Evolutionary conservation across 2,329 filamentous ascomycete species (phyloP), one percentile per base, ranked within the genome.

Genomic region (Escovopsis sp.): DNA sequence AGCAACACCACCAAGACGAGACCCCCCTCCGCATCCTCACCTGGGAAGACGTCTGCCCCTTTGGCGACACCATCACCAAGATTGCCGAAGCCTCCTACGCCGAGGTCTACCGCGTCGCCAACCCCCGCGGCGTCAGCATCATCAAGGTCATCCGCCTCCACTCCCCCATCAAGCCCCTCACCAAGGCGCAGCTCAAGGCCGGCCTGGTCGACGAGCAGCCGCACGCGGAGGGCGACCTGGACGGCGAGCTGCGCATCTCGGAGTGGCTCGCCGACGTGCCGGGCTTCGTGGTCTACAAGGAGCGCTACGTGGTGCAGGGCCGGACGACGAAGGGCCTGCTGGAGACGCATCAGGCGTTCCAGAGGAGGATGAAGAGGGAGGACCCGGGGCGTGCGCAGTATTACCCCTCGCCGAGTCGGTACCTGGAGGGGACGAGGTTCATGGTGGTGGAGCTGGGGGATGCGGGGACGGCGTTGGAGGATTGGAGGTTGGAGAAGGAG

Each of bases 61-160:
- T 60, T 0, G 63, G 60, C 13, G 65, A 70, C 45, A 52, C 53
- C 26, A 71, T 78, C 33, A 61, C 63, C 30, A 79, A 79, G 53
- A 78, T 79, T 34, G 73, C 74, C 9, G 74, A 79, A 48, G 73
- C 74, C 5, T 78, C 74, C 2, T 79, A 70, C 44, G 72, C 74
- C 5, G 74, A 79, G 48, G 72, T 79, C 9, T 79, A 77, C 45
- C 70, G 72, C 9, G 63, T 78, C 43, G 68, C 60, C 32, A 77
- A 75, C 46, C 58, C 62, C 31, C 59, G 64, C 13, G 72, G 72
- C 8, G 73, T 68, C 18, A 76, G 71, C 49, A 76, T 79, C 46
- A 71, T 79, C 54, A 79, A 79, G 44, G 66, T 71, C 15, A 72
- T 78, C 39, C 65, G 72, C 2, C 61, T 79, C 9, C 53, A 65